A percentile compares a stretch with the other conserved stretches of the same genome.
Conservation (phyloP, 352 stramenopile genomes). For the Phytophthora hibernalis region DNA sequence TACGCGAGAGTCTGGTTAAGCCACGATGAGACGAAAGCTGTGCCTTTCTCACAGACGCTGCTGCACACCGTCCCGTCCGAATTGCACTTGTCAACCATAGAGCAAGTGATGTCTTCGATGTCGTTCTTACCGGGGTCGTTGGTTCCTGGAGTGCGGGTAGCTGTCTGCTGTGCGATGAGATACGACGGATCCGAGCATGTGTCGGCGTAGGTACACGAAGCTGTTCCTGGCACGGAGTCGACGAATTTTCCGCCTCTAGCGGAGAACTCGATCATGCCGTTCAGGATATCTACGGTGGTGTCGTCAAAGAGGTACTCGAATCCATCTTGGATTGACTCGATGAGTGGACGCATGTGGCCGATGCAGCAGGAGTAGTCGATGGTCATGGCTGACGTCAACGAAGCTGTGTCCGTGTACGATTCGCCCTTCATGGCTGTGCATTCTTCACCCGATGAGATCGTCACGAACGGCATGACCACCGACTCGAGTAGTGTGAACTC, state of each 20-base stretch:
- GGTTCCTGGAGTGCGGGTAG: slow-evolving; percentile 39
- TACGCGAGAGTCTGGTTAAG: slow-evolving; percentile 53
- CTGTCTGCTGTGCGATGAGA: slow-evolving; percentile 39
- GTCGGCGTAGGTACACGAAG: slow-evolving; percentile 42
- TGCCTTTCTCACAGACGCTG: slow-evolving; percentile 52
- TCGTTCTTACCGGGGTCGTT: slow-evolving; percentile 53
- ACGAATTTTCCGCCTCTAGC: slow-evolving; percentile 41
- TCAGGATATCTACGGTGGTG: slow-evolving; percentile 47
- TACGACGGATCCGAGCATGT: slow-evolving; percentile 46
- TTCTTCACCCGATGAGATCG: slow-evolving; percentile 40
- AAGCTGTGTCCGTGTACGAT: slow-evolving; percentile 50
- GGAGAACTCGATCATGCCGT: slow-evolving; percentile 56
- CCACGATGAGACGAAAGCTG: slow-evolving; percentile 44
- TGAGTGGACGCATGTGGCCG: slow-evolving; percentile 47
- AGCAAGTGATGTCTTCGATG: slow-evolving; percentile 43
- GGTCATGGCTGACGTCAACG: slow-evolving; percentile 34
- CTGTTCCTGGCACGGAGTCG: slow-evolving; percentile 43
- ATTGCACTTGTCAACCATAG: slow-evolving; percentile 47
- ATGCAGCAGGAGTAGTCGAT: slow-evolving; percentile 61
- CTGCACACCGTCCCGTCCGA: slow-evolving; percentile 46
- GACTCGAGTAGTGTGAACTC: slow-evolving; percentile 53
- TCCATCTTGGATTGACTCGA: slow-evolving; percentile 45
- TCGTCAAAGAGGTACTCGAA: slow-evolving; percentile 53
- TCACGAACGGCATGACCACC: slow-evolving; percentile 58
- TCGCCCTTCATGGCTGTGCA: slow-evolving; percentile 49